phyloP scores from a whole-genome alignment of 352 stramenopile genomes.

The Peronospora farinosa region DNA sequence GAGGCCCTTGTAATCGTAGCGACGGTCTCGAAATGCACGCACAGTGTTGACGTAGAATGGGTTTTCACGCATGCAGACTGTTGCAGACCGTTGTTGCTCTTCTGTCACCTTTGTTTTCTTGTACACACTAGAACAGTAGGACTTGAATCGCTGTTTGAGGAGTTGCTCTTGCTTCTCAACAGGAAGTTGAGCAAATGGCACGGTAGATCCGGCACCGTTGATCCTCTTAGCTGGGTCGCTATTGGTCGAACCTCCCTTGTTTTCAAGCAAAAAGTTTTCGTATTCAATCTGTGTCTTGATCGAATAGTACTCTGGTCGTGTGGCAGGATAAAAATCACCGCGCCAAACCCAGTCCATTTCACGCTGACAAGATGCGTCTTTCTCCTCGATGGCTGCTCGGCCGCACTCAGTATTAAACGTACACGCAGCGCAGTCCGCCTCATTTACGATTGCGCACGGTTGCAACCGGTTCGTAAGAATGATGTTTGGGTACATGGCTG shows the following conservation, averaged over 20 bases:
- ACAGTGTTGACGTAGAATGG: conserved; percentile 99
- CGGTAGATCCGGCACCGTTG: conserved; percentile 20
- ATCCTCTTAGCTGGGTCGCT: conserved; percentile 10
- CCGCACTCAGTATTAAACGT: conserved; percentile 87
- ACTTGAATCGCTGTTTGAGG: conserved; percentile 78
- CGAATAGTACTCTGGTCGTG: conserved; percentile 91
- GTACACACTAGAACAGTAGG: conserved; percentile 96
- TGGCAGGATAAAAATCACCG: conserved; percentile 93
- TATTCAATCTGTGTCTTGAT: conserved; percentile 94
- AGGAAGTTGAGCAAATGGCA: conserved; percentile 57
- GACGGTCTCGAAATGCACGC: conserved; percentile 95
- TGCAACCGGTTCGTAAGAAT: conserved; percentile 99
- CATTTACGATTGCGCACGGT: conserved; percentile 94
- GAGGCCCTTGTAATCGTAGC: conserved; percentile 99
- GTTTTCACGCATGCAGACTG: conserved; percentile 99
- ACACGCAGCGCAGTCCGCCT: conserved; percentile 94
- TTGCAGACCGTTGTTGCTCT: conserved; percentile 91
- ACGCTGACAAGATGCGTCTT: conserved; percentile 91
- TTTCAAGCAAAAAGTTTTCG: conserved; percentile 67
- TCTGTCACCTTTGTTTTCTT: conserved; percentile 96
- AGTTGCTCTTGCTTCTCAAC: conserved; percentile 57
- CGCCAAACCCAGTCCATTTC: conserved; percentile 98
- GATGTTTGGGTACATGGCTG: conserved; percentile 99
- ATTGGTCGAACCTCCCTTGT: conserved; percentile 8
- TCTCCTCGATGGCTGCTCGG: conserved; percentile 58